Conservation (phyloP, 805 yeast species). For the Candida multigemmis region DNA sequence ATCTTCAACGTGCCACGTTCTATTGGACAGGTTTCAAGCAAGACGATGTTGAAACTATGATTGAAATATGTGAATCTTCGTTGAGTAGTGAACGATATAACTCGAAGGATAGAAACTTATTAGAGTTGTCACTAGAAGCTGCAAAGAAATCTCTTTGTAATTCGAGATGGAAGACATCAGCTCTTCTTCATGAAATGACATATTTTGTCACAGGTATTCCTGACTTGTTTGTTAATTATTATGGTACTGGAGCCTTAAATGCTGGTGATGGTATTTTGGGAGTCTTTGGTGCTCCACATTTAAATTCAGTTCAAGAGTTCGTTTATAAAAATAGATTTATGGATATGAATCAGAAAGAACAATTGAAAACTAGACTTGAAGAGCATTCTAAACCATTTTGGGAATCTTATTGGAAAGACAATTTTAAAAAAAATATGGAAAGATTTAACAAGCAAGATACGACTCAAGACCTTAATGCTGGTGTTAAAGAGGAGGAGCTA, state of each 20-base stretch:
- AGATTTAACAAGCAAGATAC: slow-evolving; percentile 28
- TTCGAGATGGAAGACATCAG: slow-evolving; percentile 47
- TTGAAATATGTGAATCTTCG: slow-evolving; percentile 38
- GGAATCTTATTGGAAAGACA: slow-evolving; percentile 42
- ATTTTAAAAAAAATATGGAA: slow-evolving; percentile 24
- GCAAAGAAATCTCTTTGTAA: slow-evolving; percentile 44
- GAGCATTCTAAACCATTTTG: slow-evolving; percentile 38
- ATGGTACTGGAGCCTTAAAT: slow-evolving; percentile 34
- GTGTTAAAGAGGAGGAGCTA: slow-evolving; percentile 5
- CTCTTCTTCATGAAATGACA: slow-evolving; percentile 59
- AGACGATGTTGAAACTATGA: slow-evolving; percentile 45
- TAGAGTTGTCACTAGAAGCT: slow-evolving; percentile 34
- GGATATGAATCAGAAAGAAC: slow-evolving; percentile 15
- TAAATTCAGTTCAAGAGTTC: slow-evolving; percentile 41
- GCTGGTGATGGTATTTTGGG: slow-evolving; percentile 16
- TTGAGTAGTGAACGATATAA: slow-evolving; percentile 30
- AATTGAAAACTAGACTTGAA: slow-evolving; percentile 19
- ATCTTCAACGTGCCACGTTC: slow-evolving; percentile 59
- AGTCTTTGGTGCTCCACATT: slow-evolving; percentile 54
- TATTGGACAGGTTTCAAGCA: slow-evolving; percentile 69
- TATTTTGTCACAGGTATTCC: slow-evolving; percentile 43
- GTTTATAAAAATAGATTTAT: slow-evolving; percentile 44
- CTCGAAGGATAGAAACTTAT: slow-evolving; percentile 27
- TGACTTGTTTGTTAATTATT: slow-evolving; percentile 23
- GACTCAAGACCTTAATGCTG: slow-evolving; percentile 16